phyloP scores from a whole-genome alignment of 306 rosid genomes.

The Oxytropis ochrocephala region DNA sequence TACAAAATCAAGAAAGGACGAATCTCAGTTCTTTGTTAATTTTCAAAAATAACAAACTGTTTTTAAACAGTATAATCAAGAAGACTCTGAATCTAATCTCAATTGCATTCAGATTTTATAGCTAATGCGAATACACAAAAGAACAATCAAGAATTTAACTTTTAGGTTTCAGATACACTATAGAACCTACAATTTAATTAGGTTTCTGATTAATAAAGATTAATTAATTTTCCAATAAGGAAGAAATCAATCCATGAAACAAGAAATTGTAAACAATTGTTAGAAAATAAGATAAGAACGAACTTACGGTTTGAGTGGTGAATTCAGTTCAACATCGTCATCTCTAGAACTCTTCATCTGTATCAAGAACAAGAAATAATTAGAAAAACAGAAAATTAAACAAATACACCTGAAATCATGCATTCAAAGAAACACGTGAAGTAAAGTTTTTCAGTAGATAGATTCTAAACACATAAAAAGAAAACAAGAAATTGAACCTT shows the following conservation, averaged over 20 bases:
- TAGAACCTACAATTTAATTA: neutral
- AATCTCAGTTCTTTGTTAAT: no score
- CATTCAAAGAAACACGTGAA: no score
- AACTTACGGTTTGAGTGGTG: slow-evolving; percentile 81
- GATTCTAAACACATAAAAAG: no score
- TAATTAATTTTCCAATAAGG: neutral
- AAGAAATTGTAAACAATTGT: neutral
- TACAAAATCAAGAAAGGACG: no score
- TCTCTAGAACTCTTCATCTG: slow-evolving; percentile 90
- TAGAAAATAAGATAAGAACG: neutral
- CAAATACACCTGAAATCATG: no score
- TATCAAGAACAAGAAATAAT: neutral
- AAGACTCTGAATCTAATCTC: no score
- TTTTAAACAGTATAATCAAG: no score
- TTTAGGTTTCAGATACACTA: neutral
- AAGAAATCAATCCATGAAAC: slow-evolving; percentile 4
- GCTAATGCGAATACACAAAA: neutral
- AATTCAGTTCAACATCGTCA: slow-evolving; percentile 67
- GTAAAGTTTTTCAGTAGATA: no score
- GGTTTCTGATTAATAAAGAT: slow-evolving; percentile 19
- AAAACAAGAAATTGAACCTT: no score
- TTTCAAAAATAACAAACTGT: no score
- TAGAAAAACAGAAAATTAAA: slow-evolving; percentile 15
- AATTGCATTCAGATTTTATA: neutral
- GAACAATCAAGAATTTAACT: neutral